Evolutionary conservation across 768 basidiomycete species (phyloP).

Genomic region (Boletus rubroflammeus): DNA sequence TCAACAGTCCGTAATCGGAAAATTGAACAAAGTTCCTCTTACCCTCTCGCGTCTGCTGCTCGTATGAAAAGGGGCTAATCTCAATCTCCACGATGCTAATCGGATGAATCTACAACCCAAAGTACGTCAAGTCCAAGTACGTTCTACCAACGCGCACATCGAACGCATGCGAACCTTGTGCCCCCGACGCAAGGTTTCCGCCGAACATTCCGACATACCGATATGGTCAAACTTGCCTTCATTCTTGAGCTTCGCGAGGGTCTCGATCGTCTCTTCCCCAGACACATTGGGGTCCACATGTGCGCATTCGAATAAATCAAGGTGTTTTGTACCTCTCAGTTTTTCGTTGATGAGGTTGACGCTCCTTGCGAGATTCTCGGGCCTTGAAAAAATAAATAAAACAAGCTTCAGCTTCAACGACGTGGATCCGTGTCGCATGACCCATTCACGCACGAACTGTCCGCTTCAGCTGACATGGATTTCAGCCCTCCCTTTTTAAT

Average conservation of each 20-base stretch:
- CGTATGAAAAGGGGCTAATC: slow-evolving; percentile 57
- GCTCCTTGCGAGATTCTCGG: slow-evolving; percentile 46
- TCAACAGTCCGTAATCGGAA: neutral
- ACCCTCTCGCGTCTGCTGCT: slow-evolving; percentile 46
- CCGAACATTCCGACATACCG: slow-evolving; percentile 50
- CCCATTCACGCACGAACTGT: slow-evolving; percentile 19
- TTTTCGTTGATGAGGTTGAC: slow-evolving; percentile 39
- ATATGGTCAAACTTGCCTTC: slow-evolving; percentile 44
- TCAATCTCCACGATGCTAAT: slow-evolving; percentile 66
- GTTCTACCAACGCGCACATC: neutral
- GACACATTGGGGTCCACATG: slow-evolving; percentile 41
- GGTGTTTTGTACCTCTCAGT: slow-evolving; percentile 48
- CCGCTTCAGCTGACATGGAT: slow-evolving; percentile 3
- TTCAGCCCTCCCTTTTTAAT: slow-evolving; percentile 4
- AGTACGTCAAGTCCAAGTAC: neutral
- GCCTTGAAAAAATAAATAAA: slow-evolving; percentile 3
- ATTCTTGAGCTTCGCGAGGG: slow-evolving; percentile 37
- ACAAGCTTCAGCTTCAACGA: neutral
- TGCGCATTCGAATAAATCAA: slow-evolving; percentile 58
- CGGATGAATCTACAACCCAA: slow-evolving; percentile 41
- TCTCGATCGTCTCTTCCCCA: slow-evolving; percentile 44
- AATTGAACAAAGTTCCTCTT: neutral
- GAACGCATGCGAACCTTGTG: slow-evolving; percentile 11
- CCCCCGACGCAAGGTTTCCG: slow-evolving; percentile 44
- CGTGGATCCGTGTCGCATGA: slow-evolving; percentile 21